phyloP scores from a whole-genome alignment of 2,329 filamentous ascomycete genomes.

The Fusarium sulawesiense region DNA sequence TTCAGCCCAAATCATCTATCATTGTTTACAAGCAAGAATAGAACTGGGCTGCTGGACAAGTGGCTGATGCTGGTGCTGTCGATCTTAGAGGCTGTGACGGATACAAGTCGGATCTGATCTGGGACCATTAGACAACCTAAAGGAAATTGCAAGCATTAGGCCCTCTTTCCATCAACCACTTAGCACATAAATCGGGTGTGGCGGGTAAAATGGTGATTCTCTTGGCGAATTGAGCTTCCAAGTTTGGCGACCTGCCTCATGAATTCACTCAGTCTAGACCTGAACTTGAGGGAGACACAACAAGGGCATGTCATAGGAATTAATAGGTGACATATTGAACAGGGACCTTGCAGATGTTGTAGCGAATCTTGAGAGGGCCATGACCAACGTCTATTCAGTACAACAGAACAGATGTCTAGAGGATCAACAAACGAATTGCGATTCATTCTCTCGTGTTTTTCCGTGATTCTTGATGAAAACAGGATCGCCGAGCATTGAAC shows the following conservation, averaged over 20 bases:
- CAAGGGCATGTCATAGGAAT: constrained; percentile 14
- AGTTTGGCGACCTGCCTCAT: constrained; percentile 22
- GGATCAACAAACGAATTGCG: too few species aligned
- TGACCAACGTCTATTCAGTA: not conserved
- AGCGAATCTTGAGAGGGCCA: not conserved
- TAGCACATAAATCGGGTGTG: constrained; percentile 15
- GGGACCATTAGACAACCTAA: not conserved
- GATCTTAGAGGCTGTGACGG: constrained; percentile 22
- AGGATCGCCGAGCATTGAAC: constrained; percentile 24
- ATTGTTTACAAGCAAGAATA: constrained; percentile 28
- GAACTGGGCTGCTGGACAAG: constrained; percentile 31
- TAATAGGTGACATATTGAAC: constrained; percentile 25
- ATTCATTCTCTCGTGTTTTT: too few species aligned
- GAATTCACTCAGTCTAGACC: not conserved
- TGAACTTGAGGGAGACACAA: constrained; percentile 2
- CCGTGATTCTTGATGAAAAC: not conserved
- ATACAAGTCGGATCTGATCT: constrained; percentile 6
- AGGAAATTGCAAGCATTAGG: constrained; percentile 15
- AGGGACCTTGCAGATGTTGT: not conserved
- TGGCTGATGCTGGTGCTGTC: constrained; percentile 31
- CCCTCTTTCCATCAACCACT: not conserved
- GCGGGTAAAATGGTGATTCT: constrained; percentile 9
- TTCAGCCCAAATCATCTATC: constrained; percentile 15
- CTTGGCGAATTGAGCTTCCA: constrained; percentile 29
- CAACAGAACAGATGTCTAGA: too few species aligned